Percentiles rank a stretch among this genome's conserved stretches.
Conservation (phyloP, 1,284 basidiomycete genomes). For the Irpex lacteus region DNA sequence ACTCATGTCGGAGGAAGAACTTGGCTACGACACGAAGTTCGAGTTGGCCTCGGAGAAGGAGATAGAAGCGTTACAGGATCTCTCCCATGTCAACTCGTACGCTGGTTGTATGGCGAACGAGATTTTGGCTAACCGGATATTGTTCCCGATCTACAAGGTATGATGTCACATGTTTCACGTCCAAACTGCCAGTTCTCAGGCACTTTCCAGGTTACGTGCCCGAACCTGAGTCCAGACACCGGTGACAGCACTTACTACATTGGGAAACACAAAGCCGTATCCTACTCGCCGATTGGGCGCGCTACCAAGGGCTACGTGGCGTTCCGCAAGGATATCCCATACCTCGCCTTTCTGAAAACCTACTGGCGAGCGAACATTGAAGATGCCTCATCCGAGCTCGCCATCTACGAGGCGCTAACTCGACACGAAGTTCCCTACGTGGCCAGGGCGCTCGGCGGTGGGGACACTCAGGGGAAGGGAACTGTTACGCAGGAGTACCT, state of each 20-base stretch:
- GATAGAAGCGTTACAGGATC: not conserved
- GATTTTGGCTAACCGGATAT: not conserved
- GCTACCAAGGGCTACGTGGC: constrained; percentile 6
- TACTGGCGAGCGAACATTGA: constrained; percentile 3
- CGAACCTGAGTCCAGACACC: not conserved
- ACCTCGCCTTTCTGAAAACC: constrained; percentile 5
- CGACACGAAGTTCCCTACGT: not conserved
- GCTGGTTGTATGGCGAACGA: not conserved
- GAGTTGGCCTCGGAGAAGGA: not conserved
- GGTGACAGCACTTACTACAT: not conserved
- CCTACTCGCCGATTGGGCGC: constrained; percentile 2
- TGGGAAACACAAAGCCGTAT: not conserved
- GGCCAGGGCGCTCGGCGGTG: constrained; percentile 4
- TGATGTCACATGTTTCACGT: not conserved
- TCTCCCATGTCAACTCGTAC: not conserved
- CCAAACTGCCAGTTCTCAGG: not conserved
- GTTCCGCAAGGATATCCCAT: not conserved
- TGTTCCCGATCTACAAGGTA: not conserved
- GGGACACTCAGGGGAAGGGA: not conserved
- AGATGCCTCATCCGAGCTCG: not conserved
- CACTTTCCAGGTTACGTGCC: not conserved
- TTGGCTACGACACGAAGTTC: not conserved
- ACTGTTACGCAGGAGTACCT: not conserved
- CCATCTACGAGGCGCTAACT: not conserved
- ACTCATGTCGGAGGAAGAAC: not conserved